Percentiles rank a stretch among this genome's conserved stretches.
Evolutionary conservation across 1,139 yeast species (phyloP).

Genomic region (Taiozyma sp.): DNA sequence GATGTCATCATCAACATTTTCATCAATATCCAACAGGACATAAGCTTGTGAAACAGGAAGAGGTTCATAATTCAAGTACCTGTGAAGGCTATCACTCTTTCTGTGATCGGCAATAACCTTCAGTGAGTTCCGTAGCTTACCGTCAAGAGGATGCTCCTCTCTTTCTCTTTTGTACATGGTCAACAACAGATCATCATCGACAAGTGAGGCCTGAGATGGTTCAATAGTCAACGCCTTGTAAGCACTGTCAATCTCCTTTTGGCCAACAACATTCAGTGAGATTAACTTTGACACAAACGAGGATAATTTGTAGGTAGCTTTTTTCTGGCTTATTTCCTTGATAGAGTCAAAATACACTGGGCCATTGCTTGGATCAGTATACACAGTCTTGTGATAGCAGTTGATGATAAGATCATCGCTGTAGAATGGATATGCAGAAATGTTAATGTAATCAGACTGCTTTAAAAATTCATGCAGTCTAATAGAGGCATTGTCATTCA

Average conservation of each 20-base stretch:
- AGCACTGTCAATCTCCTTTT: conserved; percentile 52
- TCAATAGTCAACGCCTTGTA: conserved; percentile 51
- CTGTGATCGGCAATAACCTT: conserved; percentile 41
- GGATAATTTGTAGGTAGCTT: conserved; percentile 43
- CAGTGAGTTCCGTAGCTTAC: conserved; percentile 36
- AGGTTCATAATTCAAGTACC: conserved; percentile 51
- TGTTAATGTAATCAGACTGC: conserved; percentile 35
- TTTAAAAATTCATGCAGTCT: conserved; percentile 23
- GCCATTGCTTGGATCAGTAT: conserved; percentile 47
- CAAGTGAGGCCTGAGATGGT: conserved; percentile 22
- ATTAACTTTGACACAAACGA: conserved; percentile 48
- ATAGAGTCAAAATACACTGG: conserved; percentile 71
- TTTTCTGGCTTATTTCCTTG: conserved; percentile 39
- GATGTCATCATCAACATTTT: conserved; percentile 71
- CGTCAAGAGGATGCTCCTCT: conserved; percentile 31
- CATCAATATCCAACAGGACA: conserved; percentile 54
- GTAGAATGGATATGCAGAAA: conserved; percentile 59
- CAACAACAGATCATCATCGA: conserved; percentile 41
- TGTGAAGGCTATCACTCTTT: conserved; percentile 38
- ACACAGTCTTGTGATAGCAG: conserved; percentile 53
- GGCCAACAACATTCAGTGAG: conserved; percentile 59
- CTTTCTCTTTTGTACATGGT: conserved; percentile 42
- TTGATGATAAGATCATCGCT: conserved; percentile 56
- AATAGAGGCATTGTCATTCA: conserved; percentile 34
- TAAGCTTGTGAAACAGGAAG: conserved; percentile 55